Percentiles rank a stretch among this genome's conserved stretches.
Evolutionary conservation across 2,329 filamentous ascomycete species (phyloP).

Genomic region (Fusarium gaditjirri): DNA sequence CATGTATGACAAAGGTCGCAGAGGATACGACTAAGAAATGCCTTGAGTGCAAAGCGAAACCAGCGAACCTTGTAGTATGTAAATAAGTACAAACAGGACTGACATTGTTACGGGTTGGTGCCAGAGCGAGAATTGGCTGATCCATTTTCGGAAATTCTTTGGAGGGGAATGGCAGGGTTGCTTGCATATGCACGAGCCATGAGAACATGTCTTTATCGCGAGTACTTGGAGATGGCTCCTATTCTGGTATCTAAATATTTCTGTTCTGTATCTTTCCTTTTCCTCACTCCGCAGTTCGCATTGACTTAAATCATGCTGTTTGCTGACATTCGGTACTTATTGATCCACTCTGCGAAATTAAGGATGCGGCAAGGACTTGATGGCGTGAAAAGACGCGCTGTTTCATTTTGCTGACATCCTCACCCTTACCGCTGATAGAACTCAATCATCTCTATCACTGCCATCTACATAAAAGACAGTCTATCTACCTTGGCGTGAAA

Average conservation of each 20-base stretch:
- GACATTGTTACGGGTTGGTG: neutral
- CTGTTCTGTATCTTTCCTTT: no score
- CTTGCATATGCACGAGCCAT: neutral
- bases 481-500: no score
- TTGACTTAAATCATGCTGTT: neutral
- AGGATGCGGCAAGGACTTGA: neutral
- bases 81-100: neutral
- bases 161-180: neutral
- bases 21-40: conserved; percentile 26
- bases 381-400: neutral
- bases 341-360: neutral
- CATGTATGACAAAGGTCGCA: conserved; percentile 31
- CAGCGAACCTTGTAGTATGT: neutral
- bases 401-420: neutral
- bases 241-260: no score
- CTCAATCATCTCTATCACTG: neutral
- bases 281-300: neutral
- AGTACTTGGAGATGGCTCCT: no score
- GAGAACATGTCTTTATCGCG: neutral
- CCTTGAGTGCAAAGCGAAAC: no score
- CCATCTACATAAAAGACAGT: no score
- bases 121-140: neutral
- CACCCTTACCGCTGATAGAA: neutral
- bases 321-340: neutral
- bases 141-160: neutral